These are phyloP conservation scores for Elsinoe australis DNA, from an alignment of 2,329 filamentous ascomycete species.

Conservation along the genomic window DNA sequence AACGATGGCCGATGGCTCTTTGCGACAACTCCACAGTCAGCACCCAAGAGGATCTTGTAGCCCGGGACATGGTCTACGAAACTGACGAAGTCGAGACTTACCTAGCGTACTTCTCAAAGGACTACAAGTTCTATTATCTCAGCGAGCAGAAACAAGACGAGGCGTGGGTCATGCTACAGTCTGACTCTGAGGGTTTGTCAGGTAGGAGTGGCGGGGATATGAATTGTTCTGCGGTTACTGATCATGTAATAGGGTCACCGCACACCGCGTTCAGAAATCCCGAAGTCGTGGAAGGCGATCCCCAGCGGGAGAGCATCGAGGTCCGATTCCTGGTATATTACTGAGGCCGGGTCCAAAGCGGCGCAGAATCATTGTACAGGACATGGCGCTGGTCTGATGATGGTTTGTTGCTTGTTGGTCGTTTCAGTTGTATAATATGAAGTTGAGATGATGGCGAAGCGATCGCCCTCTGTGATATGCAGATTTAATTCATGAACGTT, in stretches of 20 bases:
- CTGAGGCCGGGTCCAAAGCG: not conserved
- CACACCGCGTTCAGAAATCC: not conserved
- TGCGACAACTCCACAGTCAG: not conserved
- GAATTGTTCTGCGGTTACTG: no score
- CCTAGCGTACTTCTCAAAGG: not conserved
- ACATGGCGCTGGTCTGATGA: no score
- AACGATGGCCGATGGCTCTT: not conserved
- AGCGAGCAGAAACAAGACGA: not conserved
- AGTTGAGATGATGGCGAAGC: no score
- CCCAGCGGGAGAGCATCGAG: not conserved
- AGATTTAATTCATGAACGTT: no score
- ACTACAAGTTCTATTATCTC: not conserved
- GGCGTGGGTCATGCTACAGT: not conserved
- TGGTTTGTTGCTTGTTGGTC: no score
- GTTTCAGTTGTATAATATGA: no score
- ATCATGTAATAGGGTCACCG: not conserved
- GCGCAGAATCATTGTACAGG: not conserved
- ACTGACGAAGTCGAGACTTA: not conserved
- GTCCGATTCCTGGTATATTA: not conserved
- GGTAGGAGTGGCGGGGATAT: not conserved
- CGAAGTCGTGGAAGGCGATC: not conserved
- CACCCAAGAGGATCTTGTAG: not conserved
- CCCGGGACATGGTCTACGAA: not conserved
- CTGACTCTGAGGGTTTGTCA: not conserved
- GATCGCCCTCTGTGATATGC: no score